phyloP scores from a whole-genome alignment of 1,284 basidiomycete species.

The Earliella scabrosa region DNA sequence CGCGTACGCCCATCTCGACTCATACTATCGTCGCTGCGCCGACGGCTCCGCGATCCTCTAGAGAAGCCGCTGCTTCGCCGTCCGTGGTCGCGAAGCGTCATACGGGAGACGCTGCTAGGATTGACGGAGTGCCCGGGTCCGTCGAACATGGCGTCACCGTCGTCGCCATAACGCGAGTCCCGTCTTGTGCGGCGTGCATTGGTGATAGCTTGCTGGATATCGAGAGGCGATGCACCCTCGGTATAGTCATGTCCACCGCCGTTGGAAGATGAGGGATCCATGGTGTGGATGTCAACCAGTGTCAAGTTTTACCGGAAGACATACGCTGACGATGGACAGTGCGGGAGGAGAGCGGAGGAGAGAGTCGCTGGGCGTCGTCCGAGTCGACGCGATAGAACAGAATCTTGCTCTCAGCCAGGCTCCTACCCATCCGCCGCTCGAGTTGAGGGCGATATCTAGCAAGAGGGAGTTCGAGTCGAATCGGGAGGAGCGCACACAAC shows the following conservation, averaged over 20 bases:
- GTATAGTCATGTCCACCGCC: conserved; percentile 66
- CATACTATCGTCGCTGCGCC: conserved; percentile 52
- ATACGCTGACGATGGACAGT: too few relatives aligned
- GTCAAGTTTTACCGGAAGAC: too few relatives aligned
- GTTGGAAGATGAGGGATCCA: conserved; percentile 23
- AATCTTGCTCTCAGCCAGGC: too few relatives aligned
- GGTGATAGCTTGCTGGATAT: conserved; percentile 63
- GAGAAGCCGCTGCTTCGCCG: conserved; percentile 59
- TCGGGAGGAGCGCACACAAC: too few relatives aligned
- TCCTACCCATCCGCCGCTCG: too few relatives aligned
- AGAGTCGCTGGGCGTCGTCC: too few relatives aligned
- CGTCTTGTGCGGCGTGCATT: conserved; percentile 52
- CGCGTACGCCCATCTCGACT: conserved; percentile 34
- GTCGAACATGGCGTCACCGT: conserved; percentile 70
- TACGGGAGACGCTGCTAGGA: conserved; percentile 77
- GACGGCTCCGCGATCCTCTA: conserved; percentile 42
- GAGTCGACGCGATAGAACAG: too few relatives aligned
- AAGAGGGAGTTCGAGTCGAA: too few relatives aligned
- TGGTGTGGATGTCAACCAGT: background rate
- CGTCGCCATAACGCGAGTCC: conserved; percentile 70
- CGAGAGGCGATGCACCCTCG: conserved; percentile 78
- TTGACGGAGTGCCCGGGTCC: conserved; percentile 74
- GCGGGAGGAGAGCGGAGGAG: too few relatives aligned
- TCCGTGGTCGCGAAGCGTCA: conserved; percentile 64
- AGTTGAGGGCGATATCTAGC: too few relatives aligned